These are phyloP conservation scores for Saccharomyces hybrid DNA, from an alignment of 1,139 yeast species.

Conservation along the genomic window DNA sequence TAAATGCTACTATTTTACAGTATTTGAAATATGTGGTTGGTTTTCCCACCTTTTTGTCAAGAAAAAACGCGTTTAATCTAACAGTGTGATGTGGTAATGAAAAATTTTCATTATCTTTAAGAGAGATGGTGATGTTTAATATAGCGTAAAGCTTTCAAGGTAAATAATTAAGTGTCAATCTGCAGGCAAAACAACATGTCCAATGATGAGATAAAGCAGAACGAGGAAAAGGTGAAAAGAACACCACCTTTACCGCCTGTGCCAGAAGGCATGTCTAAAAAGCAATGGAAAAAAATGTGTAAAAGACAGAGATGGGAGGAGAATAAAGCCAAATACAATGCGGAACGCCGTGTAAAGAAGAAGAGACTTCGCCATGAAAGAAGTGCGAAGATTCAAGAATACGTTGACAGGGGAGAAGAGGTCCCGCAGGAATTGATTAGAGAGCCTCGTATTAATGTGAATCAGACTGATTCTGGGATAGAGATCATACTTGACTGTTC, in stretches of 20 bases:
- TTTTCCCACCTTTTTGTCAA: not conserved
- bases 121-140: not conserved
- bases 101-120: not conserved
- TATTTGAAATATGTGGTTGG: not conserved
- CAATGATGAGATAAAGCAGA: not conserved
- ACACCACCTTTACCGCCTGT: constrained; percentile 29
- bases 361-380: constrained; percentile 34
- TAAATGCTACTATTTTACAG: not conserved
- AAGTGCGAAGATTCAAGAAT: constrained; percentile 33
- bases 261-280: constrained; percentile 82
- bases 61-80: not conserved
- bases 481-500: constrained; percentile 73
- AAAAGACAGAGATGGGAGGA: constrained; percentile 56
- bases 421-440: constrained; percentile 31
- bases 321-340: constrained; percentile 49
- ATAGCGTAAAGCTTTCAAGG: not conserved
- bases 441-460: constrained; percentile 32
- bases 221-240: constrained; percentile 7
- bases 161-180: not conserved
- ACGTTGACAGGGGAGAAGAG: constrained; percentile 33
- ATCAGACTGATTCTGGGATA: constrained; percentile 42
- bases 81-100: constrained; percentile 7
- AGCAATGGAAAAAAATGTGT: constrained; percentile 69
- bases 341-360: constrained; percentile 48
- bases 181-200: not conserved